Base-by-base conservation (phyloP, 1,284 basidiomycete species). In the Apiotrichum sp. region DNA sequence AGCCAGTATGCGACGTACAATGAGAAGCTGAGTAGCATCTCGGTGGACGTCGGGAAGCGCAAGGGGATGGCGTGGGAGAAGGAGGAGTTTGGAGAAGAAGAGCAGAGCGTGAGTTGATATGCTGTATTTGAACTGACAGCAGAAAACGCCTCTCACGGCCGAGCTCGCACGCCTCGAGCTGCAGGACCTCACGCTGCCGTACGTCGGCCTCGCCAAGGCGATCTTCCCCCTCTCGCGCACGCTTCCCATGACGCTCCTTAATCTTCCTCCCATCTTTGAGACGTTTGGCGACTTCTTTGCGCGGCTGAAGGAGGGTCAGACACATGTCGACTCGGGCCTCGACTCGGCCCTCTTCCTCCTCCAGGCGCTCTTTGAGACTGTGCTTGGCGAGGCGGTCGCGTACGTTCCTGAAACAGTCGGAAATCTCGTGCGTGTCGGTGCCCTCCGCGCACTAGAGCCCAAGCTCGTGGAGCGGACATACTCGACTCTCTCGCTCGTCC, bases 241-340 rank as follows among this genome's bases (percentile, higher is more conserved):
- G 1, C 83, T 93, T 78, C 85, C 90, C 0, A 78, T 92, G 47
- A 82, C 91, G 3, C 77, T 95, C 9, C 86, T 88, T 65, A 87
- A 93, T 69, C 87, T 87, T 81, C 78, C 78, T 53, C 80, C 85
- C 13, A 80, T 93, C 4, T 62, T 67, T 33, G 50, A 61, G 4
- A 59, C 60, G 29, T 72, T 78, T 56, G 57, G 62, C n/a, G 57
- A 64, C 10, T 81, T 87, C 48, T 80, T 92, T 49, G 76, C 80
- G 1, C 49, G 56, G 29, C 55, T 72, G 32, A 8, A 65, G 42
- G 60, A 66, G 35, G 67, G 70, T 16, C 35, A 67, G 46, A 64
- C 71, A 42, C 57, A 70, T 52, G 55, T 55, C 38, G 64, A 74
- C 52, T 74, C 73, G 0, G 73, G 74, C 29, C 66, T 77, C 16